Evolutionary conservation across 2,329 filamentous ascomycete genomes (phyloP), one percentile per base, ranked within the genome.

Genomic region (Ascochyta pisi): DNA sequence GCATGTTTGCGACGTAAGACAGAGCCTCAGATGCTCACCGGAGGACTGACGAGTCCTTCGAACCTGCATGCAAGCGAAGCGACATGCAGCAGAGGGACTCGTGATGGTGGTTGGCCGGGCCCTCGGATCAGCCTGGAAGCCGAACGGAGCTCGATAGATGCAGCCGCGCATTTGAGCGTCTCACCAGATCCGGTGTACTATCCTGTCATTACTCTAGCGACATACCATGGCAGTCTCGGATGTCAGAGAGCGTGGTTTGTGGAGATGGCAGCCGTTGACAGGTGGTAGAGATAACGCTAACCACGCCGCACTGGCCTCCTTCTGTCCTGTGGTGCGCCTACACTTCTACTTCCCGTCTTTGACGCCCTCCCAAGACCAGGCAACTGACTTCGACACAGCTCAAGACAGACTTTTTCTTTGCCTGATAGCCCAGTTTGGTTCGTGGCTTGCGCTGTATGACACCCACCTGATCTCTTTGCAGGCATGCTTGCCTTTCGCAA

Each of bases 11-110:
- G 37, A 42, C 6, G 23, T 29, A 34, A 24, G 43, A 13, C 40
- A 50, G 54, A 64, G 63, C 49, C 62, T 63, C 63, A 53, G 19
- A 23, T 16, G 8, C 49, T 66, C 46, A 69, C 66, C 65, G 65
- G 66, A 62, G 27, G 35, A 33, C 22, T 50, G 19, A 38, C 39
- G 34, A 47, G 41, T 53, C 35, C 44, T 40, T 37, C 26, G 39
- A 57, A 47, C 34, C 19, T 55, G 57, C 45, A 63, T 50, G 37
- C 43, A 49, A 42, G 51, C 57, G 42, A 57, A 35, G 48, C 50
- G 53, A 31, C 50, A 45, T 59, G 55, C 60, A 60, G 47, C 41
- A 50, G 52, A 43, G 57, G 43, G 60, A 57, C 58, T 56, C 39
- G 35, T 42, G 41, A 47, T 55, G 52, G 41, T 42, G 48, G 48